Base-by-base conservation (phyloP, 805 yeast genomes). In the Wickerhamiella azymoides region DNA sequence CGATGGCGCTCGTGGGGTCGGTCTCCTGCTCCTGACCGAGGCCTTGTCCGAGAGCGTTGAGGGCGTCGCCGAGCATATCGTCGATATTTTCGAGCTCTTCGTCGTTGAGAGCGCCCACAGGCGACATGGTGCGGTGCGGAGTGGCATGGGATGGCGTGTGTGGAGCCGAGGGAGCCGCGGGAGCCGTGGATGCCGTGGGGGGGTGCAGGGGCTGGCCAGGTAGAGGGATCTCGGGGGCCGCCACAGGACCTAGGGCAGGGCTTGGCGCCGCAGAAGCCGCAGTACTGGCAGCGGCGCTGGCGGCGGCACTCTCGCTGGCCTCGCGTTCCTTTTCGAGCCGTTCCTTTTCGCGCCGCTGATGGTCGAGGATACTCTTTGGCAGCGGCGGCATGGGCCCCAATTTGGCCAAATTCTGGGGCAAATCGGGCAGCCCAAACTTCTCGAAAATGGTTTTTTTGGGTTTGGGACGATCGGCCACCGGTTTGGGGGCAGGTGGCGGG, bases 1-100 rank as follows among this genome's bases (percentile, higher is more conserved):
- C 11, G 19, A 42, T 42, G 30, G 45, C 45, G 7, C 18, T 24
- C n/a, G 45, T 30, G 13, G 45, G 45, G 36, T 42, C 45, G 5
- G 24, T 8, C 10, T 41, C 33, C 30, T 41, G 32, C 17, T 18
- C n/a, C 17, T 37, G 26, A n/a, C 35, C 38, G 10, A 41, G 26
- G 14, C 11, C n/a, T 14, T 37, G 26, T 13, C 35, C 38, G 10
- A 41, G 26, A 9, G 44, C 44, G 35, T 37, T 32, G 16, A 41
- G 44, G 21, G 44, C 44, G 16, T 41, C 33, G n/a, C 44, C 44
- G 17, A 41, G 44, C 26, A 41, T 37, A 33, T 41, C 38, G 24
- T 41, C 44, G 38, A 41, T 32, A 21, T 41, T 32, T 4, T 33
- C 44, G 18, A 41, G 38, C 3, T 41, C 44, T 5, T 33, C 33